A percentile compares a stretch with the other conserved stretches of the same genome.
phyloP scores from a whole-genome alignment of 805 yeast species.

The Candida lessepsii region DNA sequence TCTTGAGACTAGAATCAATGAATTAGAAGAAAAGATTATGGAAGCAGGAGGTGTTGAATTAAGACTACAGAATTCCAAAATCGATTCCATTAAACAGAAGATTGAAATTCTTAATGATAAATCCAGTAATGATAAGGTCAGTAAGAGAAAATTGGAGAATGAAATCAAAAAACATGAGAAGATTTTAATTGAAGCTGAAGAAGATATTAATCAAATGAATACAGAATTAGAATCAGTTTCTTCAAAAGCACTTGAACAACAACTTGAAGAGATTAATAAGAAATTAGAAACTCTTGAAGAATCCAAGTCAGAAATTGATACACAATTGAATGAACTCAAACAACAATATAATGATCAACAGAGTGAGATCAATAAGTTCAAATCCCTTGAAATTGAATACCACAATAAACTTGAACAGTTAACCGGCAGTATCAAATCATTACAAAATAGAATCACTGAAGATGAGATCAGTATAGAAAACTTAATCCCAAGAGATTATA shows the following conservation, averaged over 20 bases:
- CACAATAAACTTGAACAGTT: conserved; percentile 62
- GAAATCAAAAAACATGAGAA: conserved; percentile 58
- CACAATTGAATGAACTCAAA: conserved; percentile 36
- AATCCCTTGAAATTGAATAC: conserved; percentile 66
- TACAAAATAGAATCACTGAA: conserved; percentile 34
- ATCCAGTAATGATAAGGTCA: conserved; percentile 54
- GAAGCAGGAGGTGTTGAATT: conserved; percentile 88
- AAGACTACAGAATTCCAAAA: conserved; percentile 76
- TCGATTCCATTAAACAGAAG: conserved; percentile 68
- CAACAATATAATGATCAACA: conserved; percentile 35
- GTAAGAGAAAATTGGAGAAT: conserved; percentile 59
- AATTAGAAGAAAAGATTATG: conserved; percentile 74
- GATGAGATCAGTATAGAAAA: conserved; percentile 40
- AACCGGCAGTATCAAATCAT: conserved; percentile 52
- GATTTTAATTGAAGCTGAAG: conserved; percentile 43
- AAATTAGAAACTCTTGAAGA: conserved; percentile 32
- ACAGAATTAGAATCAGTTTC: conserved; percentile 23
- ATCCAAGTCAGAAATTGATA: conserved; percentile 38
- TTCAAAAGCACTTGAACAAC: conserved; percentile 22
- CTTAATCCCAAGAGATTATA: conserved; percentile 54
- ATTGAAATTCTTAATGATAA: conserved; percentile 59
- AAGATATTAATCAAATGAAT: conserved; percentile 40
- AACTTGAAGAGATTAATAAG: conserved; percentile 31
- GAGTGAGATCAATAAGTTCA: conserved; percentile 52
- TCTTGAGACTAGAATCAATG: conserved; percentile 54